A percentile compares a stretch with the other conserved stretches of the same genome.
phyloP scores from a whole-genome alignment of 2,329 filamentous ascomycete genomes.

The Fusarium miscanthi region DNA sequence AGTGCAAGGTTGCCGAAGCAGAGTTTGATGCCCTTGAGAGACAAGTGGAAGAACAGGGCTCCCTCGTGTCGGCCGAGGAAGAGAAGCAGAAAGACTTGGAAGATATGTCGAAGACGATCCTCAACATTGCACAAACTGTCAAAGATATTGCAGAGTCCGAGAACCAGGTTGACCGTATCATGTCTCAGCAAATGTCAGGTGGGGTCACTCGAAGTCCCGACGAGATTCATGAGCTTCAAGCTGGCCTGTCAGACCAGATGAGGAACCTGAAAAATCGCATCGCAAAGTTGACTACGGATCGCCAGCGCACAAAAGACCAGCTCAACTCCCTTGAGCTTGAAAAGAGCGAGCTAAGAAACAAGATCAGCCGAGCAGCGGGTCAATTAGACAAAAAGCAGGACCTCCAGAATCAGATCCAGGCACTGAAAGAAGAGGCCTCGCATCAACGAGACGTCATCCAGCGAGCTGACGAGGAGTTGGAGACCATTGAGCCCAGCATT shows the following conservation, averaged over 20 bases:
- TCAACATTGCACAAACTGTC: constrained; percentile 77
- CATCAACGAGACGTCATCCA: constrained; percentile 78
- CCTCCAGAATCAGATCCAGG: constrained; percentile 76
- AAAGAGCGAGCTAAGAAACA: constrained; percentile 77
- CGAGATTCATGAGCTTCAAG: constrained; percentile 83
- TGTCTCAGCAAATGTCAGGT: constrained; percentile 78
- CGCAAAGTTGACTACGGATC: constrained; percentile 73
- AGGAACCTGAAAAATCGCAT: constrained; percentile 72
- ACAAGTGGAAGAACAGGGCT: constrained; percentile 75
- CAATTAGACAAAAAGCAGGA: constrained; percentile 85
- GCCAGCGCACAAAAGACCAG: constrained; percentile 75
- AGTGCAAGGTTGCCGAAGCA: constrained; percentile 69
- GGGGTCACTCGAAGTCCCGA: constrained; percentile 76
- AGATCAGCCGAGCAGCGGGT: constrained; percentile 75
- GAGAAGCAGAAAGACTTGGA: constrained; percentile 78
- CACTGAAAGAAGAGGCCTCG: constrained; percentile 73
- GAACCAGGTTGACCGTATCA: constrained; percentile 78
- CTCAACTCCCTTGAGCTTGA: constrained; percentile 81
- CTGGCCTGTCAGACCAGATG: constrained; percentile 73
- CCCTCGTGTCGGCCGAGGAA: constrained; percentile 71
- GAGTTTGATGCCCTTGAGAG: constrained; percentile 70
- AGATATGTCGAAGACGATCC: constrained; percentile 78
- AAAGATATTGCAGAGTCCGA: constrained; percentile 78
- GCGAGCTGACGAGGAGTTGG: constrained; percentile 77
- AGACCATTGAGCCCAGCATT: constrained; percentile 79